Conservation (phyloP, 768 basidiomycete species). For the Hygrocybe coccinea region DNA sequence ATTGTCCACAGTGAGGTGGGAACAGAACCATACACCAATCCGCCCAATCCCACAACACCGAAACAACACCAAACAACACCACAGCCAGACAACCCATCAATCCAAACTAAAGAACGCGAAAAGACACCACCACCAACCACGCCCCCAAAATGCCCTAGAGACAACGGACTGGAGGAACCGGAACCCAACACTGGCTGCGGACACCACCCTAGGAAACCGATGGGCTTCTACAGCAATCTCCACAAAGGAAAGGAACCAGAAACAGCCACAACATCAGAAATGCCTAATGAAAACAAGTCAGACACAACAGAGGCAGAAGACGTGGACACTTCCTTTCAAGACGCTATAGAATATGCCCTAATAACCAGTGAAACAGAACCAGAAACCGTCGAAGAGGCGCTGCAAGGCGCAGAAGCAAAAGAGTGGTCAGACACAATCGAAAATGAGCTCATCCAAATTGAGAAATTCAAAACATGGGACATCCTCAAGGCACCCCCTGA, state of each 20-base stretch:
- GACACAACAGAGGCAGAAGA: not conserved
- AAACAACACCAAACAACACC: not conserved
- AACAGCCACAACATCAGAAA: not conserved
- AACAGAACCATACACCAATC: slow-evolving; percentile 9
- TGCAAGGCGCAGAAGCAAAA: not conserved
- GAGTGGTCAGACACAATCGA: slow-evolving; percentile 12
- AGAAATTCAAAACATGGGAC: slow-evolving; percentile 6
- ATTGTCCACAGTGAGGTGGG: slow-evolving; percentile 27
- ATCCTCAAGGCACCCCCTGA: slow-evolving; percentile 2
- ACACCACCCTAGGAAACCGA: not conserved
- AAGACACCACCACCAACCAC: not conserved
- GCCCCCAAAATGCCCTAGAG: not conserved
- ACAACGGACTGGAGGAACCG: not conserved
- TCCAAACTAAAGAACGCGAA: not conserved
- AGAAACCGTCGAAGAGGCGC: not conserved
- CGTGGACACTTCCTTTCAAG: not conserved
- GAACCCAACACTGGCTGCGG: not conserved
- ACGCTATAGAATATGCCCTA: not conserved
- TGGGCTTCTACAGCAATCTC: slow-evolving; percentile 3
- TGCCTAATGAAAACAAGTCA: not conserved
- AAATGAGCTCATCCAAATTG: slow-evolving; percentile 1
- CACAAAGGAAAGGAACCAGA: not conserved
- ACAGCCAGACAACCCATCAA: too few species aligned
- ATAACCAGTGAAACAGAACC: not conserved
- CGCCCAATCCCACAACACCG: not conserved